Evolutionary conservation across 176 grass and related monocot species (phyloP).

Genomic region (Aegilops sharonensis): DNA sequence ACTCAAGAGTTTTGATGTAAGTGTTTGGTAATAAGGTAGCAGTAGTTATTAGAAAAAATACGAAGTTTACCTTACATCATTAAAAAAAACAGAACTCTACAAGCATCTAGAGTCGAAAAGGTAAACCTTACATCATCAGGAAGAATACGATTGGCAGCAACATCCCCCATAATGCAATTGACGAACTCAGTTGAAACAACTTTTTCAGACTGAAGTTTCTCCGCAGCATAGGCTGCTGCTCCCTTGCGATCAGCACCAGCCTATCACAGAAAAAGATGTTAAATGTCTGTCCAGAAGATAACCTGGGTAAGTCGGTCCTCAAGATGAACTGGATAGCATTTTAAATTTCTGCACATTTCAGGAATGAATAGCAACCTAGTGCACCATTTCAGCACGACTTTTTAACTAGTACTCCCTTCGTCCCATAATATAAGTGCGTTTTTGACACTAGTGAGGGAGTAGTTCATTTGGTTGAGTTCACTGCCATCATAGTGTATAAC

Average conservation of each 20-base stretch:
- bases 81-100: neutral
- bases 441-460: too few species aligned
- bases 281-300: neutral
- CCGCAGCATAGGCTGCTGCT: neutral
- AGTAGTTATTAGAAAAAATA: too few species aligned
- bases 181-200: neutral
- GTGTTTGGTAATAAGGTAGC: neutral
- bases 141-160: neutral
- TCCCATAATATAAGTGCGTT: too few species aligned
- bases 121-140: conserved; percentile 7
- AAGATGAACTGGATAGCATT: neutral
- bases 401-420: too few species aligned
- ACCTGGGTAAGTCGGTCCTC: neutral
- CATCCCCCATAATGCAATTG: neutral
- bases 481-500: too few species aligned
- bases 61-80: too few species aligned
- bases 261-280: conserved; percentile 9
- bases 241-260: neutral
- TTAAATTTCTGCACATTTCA: neutral
- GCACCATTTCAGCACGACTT: neutral
- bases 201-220: neutral
- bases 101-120: neutral
- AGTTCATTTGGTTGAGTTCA: too few species aligned
- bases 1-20: neutral
- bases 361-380: neutral